Conservation (phyloP, 2,329 filamentous ascomycete species). For the Trichophyton rubrum region DNA sequence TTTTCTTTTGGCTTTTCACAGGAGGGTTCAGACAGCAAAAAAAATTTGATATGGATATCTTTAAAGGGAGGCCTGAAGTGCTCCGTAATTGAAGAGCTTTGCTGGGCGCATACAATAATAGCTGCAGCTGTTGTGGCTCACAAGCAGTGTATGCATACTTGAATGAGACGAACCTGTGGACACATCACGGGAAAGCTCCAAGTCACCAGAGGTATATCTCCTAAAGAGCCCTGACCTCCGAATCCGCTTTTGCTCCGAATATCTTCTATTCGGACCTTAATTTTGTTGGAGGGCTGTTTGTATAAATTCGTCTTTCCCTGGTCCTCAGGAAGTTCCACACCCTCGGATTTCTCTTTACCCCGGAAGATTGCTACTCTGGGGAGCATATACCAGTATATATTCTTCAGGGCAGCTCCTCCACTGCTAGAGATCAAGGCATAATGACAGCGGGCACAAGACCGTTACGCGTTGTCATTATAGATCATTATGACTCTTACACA, state of each 20-base stretch:
- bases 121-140: background rate
- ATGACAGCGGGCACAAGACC: background rate
- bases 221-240: background rate
- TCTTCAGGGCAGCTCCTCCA: background rate
- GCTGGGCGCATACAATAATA: background rate
- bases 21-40: background rate
- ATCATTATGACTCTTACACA: constrained; percentile 13
- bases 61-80: background rate
- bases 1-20: background rate
- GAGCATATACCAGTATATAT: no score
- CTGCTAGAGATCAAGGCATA: background rate
- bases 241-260: background rate
- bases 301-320: background rate
- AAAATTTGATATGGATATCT: background rate
- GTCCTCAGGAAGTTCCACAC: background rate
- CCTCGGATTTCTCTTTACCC: background rate
- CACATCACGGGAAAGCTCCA: background rate
- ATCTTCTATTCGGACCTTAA: background rate
- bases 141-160: background rate
- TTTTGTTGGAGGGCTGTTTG: background rate
- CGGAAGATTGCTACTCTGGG: background rate
- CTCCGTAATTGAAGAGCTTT: background rate
- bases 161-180: background rate
- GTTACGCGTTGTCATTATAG: constrained; percentile 10
- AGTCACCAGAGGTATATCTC: background rate